Percentiles rank a stretch among this genome's conserved stretches.
These are phyloP conservation scores for Osmanthus fragrans DNA, from an alignment of 257 asterid genomes.

Conservation along the genomic window DNA sequence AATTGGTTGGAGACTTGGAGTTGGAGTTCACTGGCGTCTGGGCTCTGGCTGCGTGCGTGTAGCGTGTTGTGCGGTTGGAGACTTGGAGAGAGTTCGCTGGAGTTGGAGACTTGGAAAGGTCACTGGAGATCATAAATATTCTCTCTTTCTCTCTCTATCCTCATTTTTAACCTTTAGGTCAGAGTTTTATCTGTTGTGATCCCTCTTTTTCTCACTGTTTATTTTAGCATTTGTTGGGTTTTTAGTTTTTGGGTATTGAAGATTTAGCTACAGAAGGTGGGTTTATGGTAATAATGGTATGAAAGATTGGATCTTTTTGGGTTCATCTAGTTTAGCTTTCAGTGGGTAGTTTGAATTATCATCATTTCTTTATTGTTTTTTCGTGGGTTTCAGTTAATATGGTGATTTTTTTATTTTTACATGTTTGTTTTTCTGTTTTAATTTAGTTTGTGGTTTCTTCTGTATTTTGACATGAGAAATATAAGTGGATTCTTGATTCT, in stretches of 20 bases:
- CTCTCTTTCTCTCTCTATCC: not conserved
- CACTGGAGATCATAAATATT: too few relatives aligned
- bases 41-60: too few relatives aligned
- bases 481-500: constrained; percentile 18
- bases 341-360: constrained; percentile 15
- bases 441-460: constrained; percentile 15
- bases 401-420: not conserved
- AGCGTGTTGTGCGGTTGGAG: too few relatives aligned
- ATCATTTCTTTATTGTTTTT: constrained; percentile 8
- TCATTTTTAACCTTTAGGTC: not conserved
- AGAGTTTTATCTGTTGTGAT: constrained; percentile 11
- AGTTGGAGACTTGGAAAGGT: too few relatives aligned
- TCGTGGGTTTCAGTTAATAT: constrained; percentile 19
- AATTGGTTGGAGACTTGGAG: too few relatives aligned
- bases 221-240: constrained; percentile 3
- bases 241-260: constrained; percentile 13
- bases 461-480: constrained; percentile 7
- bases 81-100: too few relatives aligned
- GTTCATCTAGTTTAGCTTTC: constrained; percentile 10
- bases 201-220: constrained; percentile 7
- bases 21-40: too few relatives aligned
- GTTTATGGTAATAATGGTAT: constrained; percentile 22
- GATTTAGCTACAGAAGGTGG: constrained; percentile 38
- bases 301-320: constrained; percentile 27
- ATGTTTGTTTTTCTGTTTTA: not conserved